phyloP scores from a whole-genome alignment of 768 basidiomycete genomes.

The Boletus speciosus region DNA sequence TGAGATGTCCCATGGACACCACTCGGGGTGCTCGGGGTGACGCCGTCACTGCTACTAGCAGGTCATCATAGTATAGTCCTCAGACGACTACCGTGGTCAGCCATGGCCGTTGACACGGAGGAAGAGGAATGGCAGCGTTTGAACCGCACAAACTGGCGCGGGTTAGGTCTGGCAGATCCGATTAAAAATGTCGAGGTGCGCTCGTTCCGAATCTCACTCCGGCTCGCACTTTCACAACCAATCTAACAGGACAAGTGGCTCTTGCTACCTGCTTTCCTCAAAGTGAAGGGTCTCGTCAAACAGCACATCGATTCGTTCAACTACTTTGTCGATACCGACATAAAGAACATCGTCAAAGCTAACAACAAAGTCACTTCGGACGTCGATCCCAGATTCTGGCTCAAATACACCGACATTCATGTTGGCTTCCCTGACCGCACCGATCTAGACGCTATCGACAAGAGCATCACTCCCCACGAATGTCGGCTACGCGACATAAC shows the following conservation, averaged over 20 bases:
- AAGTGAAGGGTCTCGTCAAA: conserved; percentile 98
- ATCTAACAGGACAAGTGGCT: conserved; percentile 92
- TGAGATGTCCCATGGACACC: not conserved
- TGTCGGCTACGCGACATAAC: conserved; percentile 94
- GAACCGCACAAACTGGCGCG: conserved; percentile 61
- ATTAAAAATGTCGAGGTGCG: conserved; percentile 88
- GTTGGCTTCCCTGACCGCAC: conserved; percentile 90
- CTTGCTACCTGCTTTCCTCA: conserved; percentile 90
- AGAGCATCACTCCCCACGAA: conserved; percentile 91
- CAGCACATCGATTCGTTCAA: conserved; percentile 99
- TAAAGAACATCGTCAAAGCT: conserved; percentile 93
- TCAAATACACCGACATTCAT: conserved; percentile 93
- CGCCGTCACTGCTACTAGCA: not conserved
- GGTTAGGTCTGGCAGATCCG: conserved; percentile 80
- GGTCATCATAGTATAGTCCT: not conserved
- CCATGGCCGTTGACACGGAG: conserved; percentile 17
- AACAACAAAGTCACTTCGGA: conserved; percentile 95
- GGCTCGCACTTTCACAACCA: not conserved
- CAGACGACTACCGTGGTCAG: not conserved
- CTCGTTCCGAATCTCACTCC: conserved; percentile 4
- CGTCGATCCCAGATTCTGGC: conserved; percentile 93
- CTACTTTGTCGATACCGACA: conserved; percentile 95
- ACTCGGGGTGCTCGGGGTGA: not conserved
- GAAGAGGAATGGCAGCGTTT: conserved; percentile 59
- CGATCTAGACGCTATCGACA: conserved; percentile 75